Conservation (phyloP, 768 basidiomycete species). For the Calocera viscosa region DNA sequence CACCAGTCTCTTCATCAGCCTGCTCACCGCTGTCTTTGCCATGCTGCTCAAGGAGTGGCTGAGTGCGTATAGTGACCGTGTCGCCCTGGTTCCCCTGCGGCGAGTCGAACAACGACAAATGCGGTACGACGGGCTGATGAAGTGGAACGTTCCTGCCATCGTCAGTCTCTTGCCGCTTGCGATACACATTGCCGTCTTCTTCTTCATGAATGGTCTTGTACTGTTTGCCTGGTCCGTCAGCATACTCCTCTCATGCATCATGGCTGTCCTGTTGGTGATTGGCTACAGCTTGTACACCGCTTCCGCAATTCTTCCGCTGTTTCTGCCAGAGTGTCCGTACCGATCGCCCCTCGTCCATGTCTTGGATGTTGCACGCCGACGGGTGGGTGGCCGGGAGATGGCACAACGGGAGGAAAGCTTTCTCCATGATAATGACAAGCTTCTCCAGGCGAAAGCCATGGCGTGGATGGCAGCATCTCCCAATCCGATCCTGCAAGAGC, state of each 20-base stretch:
- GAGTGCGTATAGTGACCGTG: constrained; percentile 29
- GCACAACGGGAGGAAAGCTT: no score
- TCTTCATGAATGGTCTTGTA: constrained; percentile 40
- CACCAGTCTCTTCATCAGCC: constrained; percentile 27
- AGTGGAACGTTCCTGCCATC: constrained; percentile 32
- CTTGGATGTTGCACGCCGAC: no score
- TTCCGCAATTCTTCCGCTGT: neutral
- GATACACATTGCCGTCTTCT: constrained; percentile 39
- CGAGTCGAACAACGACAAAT: constrained; percentile 34
- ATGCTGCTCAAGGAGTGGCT: constrained; percentile 42
- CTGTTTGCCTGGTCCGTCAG: constrained; percentile 31
- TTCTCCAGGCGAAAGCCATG: no score
- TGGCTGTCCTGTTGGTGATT: neutral
- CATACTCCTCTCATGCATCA: neutral
- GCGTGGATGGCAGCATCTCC: no score
- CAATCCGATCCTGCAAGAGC: no score
- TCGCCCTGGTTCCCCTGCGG: constrained; percentile 21
- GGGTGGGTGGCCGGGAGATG: no score
- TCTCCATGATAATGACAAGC: no score
- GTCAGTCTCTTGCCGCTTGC: constrained; percentile 36
- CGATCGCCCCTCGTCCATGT: neutral
- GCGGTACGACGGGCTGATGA: constrained; percentile 30
- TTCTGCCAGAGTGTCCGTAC: neutral
- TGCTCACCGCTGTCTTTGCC: constrained; percentile 32
- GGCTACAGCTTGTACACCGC: neutral